Conservation (phyloP, 75 land plant genomes). For the Pinus taeda region DNA sequence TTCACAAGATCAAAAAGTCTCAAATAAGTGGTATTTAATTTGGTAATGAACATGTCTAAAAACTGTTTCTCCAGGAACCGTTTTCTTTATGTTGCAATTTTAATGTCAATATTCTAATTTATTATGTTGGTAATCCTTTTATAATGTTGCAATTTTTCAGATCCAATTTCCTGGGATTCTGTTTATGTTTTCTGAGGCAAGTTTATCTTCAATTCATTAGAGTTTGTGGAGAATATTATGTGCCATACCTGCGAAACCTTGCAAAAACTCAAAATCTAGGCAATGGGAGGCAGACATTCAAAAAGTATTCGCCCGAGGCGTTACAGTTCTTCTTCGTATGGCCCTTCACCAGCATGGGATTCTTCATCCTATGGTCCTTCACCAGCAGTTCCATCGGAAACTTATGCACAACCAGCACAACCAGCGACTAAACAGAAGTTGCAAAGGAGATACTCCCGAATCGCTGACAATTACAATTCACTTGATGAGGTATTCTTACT, state of each 20-base stretch:
- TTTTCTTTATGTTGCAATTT: neutral
- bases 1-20: no score
- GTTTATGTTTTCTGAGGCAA: neutral
- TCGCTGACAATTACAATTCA: conserved; percentile 10
- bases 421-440: conserved; percentile 5
- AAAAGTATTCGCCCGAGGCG: neutral
- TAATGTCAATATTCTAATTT: neutral
- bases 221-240: conserved; percentile 6
- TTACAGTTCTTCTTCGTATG: neutral
- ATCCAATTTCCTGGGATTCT: neutral
- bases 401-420: neutral
- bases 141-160: neutral
- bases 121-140: neutral
- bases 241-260: neutral
- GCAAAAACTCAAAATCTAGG: neutral
- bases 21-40: neutral
- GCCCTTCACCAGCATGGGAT: neutral
- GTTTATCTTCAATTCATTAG: neutral
- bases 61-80: neutral
- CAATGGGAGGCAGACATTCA: conserved; percentile 7
- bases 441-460: conserved; percentile 7
- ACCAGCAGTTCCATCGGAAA: neutral
- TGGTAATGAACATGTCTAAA: neutral
- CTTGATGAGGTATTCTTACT: conserved; percentile 5
- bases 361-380: neutral